phyloP scores from a whole-genome alignment of 257 asterid species.

The Perilla frutescens region DNA sequence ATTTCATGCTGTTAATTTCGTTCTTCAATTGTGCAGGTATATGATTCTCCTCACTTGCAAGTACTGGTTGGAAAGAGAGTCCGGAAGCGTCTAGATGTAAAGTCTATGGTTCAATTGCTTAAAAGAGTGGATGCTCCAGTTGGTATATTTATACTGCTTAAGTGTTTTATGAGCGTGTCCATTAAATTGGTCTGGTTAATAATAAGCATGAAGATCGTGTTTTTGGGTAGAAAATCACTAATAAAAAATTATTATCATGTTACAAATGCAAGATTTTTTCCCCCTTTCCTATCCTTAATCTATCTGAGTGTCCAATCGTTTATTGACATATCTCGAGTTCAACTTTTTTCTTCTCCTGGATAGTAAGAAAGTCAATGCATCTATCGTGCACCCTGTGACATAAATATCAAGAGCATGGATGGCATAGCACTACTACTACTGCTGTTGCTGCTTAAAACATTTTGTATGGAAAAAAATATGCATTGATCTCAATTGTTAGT shows the following conservation, averaged over 20 bases:
- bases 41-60: conserved; percentile 76
- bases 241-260: neutral
- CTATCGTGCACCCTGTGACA: conserved; percentile 10
- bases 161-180: conserved; percentile 17
- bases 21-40: conserved; percentile 50
- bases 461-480: too few relatives aligned
- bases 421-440: neutral
- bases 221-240: neutral
- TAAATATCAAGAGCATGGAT: neutral
- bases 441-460: too few relatives aligned
- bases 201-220: neutral
- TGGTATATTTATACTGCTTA: conserved; percentile 50
- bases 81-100: conserved; percentile 75
- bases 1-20: conserved; percentile 7
- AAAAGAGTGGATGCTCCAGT: conserved; percentile 71
- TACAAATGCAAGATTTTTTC: neutral
- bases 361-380: conserved; percentile 2
- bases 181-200: conserved; percentile 7
- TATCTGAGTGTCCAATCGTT: neutral
- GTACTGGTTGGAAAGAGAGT: conserved; percentile 64
- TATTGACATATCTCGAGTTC: neutral
- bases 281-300: neutral
- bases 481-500: too few relatives aligned
- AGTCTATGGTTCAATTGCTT: conserved; percentile 75
- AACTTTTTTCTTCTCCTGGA: conserved; percentile 15